Evolutionary conservation across 768 basidiomycete species (phyloP), one percentile per base, ranked within the genome.

Genomic region (Pleurotus salmoneostramineus): DNA sequence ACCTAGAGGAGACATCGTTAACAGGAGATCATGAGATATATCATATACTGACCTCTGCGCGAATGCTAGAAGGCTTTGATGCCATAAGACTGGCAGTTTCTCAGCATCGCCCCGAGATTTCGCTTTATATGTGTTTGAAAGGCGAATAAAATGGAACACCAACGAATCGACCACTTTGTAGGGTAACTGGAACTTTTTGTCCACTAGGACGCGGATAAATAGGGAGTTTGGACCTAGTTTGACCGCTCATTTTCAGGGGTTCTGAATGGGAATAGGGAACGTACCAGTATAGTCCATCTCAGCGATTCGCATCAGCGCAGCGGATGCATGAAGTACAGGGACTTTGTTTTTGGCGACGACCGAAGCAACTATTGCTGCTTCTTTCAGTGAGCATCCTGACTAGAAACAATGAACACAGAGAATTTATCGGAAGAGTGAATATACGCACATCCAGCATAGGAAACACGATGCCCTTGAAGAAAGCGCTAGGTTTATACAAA

Each of bases 131-230:
- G 87, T 88, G 70, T 97, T 96, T 27, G 95, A 94, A 44, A 98
- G 85, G 27, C 95, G 89, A 65, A 98, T 94, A 70, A 97, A 99
- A 75, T 99, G 97, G 79, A 97, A 96, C 10, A 98, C 95, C 58
- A 99, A 84, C 2, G 93, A 91, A 68, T 99, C 97, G 55, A 99
- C 85, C 32, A 97, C 96, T 74, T 98, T 96, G 80, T 95, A 99
- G 0, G 97, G 97, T 33, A 99, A 77, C 60, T 97, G 93, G 68
- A 95, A 92, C 70, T 99, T 99, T 74, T 99, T 99, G 77, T 99
- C 97, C 50, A 98, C 77, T 33, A 99, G 77, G 10, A 98, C 90
- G 15, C 97, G 93, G 69, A 99, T 95, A 77, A 99, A 98, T 17
- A 99, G 81, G 8, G 95, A 97, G 63, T 94, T 97, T 0, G 97